These are phyloP conservation scores for Fomitopsis serialis DNA, from an alignment of 768 basidiomycete species.

Conservation along the genomic window DNA sequence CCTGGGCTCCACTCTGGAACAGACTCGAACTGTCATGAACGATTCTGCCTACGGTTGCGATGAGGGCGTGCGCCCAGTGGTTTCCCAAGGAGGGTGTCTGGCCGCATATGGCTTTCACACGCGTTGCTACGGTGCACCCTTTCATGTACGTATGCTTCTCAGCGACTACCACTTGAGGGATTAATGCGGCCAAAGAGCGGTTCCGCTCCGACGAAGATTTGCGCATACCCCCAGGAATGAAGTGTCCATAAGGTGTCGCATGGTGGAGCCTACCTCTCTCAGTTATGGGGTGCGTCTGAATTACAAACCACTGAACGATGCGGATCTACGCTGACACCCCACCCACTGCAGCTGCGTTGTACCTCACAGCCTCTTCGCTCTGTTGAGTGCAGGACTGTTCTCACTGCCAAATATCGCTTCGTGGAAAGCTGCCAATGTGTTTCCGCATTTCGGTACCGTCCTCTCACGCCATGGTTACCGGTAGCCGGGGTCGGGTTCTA, in stretches of 20 bases:
- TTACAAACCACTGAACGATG: no score
- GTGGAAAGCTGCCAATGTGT: background rate
- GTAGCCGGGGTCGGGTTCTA: background rate
- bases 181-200: no score
- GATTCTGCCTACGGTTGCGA: background rate
- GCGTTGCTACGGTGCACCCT: background rate
- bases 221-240: no score
- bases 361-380: no score
- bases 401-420: background rate
- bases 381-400: no score
- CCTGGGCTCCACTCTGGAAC: constrained; percentile 1
- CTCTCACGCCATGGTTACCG: background rate
- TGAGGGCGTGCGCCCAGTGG: background rate
- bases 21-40: background rate
- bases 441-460: background rate
- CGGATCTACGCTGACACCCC: no score
- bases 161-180: background rate
- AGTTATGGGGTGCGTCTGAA: no score
- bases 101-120: background rate
- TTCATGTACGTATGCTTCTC: background rate
- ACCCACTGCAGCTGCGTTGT: no score
- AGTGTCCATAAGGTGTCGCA: no score
- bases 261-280: no score
- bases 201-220: no score
- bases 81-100: background rate